A percentile compares a stretch with the other conserved stretches of the same genome.
Conservation (phyloP, 495 filamentous ascomycete genomes). For the Apodospora peruviana region DNA sequence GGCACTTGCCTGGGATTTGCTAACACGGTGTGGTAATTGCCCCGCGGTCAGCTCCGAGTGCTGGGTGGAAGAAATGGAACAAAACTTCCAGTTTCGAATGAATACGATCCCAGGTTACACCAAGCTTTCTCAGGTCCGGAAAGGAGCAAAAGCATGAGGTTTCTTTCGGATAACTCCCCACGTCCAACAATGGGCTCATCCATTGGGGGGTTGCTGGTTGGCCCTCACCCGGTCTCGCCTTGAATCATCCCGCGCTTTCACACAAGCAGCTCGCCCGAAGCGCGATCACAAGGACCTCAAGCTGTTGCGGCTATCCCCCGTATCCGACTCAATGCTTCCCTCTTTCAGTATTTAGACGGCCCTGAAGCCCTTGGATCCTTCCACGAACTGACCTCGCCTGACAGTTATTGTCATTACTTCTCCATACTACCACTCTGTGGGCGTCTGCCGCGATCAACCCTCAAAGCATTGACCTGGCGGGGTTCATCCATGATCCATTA, state of each 20-base stretch:
- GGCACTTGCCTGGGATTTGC: neutral
- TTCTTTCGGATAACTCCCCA: no score
- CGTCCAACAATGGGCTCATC: neutral
- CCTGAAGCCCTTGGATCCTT: neutral
- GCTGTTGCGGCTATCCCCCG: neutral
- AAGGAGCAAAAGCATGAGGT: no score
- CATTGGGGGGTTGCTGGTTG: constrained; percentile 1
- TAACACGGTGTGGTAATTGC: neutral
- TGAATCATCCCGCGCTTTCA: constrained; percentile 5
- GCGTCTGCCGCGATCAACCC: neutral
- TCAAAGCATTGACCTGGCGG: no score
- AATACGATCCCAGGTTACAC: no score
- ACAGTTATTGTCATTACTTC: no score
- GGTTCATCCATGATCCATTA: constrained; percentile 25
- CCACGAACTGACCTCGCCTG: no score
- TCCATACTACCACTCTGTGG: neutral
- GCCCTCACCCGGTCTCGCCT: neutral
- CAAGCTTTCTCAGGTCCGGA: no score
- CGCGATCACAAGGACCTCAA: neutral
- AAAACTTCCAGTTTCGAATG: neutral
- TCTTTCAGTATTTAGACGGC: neutral
- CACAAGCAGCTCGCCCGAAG: neutral
- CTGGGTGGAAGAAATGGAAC: no score
- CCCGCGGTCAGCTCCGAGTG: neutral
- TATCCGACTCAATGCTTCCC: neutral